Evolutionary conservation across 2,329 filamentous ascomycete genomes (phyloP), one percentile per base, ranked within the genome.

Genomic region (Aspergillus neoniger): DNA sequence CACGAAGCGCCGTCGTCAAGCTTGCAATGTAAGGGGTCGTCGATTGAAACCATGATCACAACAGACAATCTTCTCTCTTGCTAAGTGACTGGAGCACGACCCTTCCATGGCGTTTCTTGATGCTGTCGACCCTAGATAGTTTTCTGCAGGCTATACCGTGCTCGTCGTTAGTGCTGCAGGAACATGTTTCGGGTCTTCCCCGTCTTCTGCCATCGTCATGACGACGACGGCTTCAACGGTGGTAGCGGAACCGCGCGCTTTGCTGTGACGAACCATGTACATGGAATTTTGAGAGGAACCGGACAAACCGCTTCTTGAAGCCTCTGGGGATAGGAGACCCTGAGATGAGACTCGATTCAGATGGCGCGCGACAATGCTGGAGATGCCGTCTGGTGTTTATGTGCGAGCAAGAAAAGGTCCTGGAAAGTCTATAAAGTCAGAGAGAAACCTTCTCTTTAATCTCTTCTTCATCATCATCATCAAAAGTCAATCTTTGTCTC

Each of bases 301-400:
- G 36, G 39, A 47, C 52, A 47, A 36, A 12, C 25, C 50, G 44
- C 25, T 28, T 28, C 25, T 41, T 44, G 43, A 36, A 21, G 30
- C 39, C 50, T 25, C 32, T 47, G 43, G 51, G 49, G n/a, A 19
- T 28, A 57, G 56, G 50, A 30, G 47, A n/a, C 39, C 25, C 50
- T 17, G 32, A 48, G 44, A 57, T 44, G 43, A 47, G 43, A 38
- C 12, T 50, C 61, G 63, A 48, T 55, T 59, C 60, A 61, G 58
- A 58, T 59, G 32, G 60, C 63, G 63, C 63, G 63, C 63, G 63
- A 63, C 56, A 63, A 55, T 57, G 52, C 21, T 28, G 47, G 43
- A 47, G 38, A 49, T 5, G 69, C 68, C 0, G 74, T 23, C 21
- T 15, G 30, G 6, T 47, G 17, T 57, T 73, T n/a, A 49, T 73